phyloP scores from a whole-genome alignment of 2,329 filamentous ascomycete species.

The Apiospora malaysiana region DNA sequence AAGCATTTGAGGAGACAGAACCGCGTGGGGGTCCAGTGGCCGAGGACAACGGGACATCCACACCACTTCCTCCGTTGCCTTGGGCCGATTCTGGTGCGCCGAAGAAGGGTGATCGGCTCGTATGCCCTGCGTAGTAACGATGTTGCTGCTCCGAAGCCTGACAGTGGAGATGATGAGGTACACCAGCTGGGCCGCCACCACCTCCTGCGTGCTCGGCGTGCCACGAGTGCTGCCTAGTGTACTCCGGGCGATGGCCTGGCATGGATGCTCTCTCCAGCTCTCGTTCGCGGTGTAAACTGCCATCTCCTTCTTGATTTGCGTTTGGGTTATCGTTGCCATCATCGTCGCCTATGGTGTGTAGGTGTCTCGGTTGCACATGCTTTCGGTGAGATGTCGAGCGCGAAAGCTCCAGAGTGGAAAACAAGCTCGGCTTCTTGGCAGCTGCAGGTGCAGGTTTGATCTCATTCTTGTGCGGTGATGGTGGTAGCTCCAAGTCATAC shows the following conservation, averaged over 20 bases:
- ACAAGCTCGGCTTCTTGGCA: not conserved
- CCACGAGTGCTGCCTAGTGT: not conserved
- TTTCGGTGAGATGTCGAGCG: not conserved
- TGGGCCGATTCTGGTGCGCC: not conserved
- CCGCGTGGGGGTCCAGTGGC: not conserved
- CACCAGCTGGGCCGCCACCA: not conserved
- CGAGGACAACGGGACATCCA: not conserved
- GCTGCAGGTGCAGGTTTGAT: not conserved
- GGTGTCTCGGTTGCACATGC: not conserved
- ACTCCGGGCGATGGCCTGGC: not conserved
- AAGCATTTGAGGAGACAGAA: not conserved
- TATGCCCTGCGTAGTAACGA: not conserved
- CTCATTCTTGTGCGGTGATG: not conserved
- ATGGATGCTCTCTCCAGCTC: conserved; percentile 3
- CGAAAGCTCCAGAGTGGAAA: not conserved
- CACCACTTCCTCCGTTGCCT: not conserved
- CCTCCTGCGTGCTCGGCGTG: not conserved
- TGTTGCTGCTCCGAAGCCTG: not conserved
- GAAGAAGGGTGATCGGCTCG: not conserved
- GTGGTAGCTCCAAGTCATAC: conserved; percentile 36
- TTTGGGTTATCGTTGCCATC: not conserved
- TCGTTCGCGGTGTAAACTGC: not conserved
- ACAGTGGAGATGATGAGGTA: not conserved
- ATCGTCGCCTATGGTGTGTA: not conserved
- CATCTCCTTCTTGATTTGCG: not conserved